phyloP scores from a whole-genome alignment of 2,329 filamentous ascomycete genomes.

The Endoconidiophora laricicola region DNA sequence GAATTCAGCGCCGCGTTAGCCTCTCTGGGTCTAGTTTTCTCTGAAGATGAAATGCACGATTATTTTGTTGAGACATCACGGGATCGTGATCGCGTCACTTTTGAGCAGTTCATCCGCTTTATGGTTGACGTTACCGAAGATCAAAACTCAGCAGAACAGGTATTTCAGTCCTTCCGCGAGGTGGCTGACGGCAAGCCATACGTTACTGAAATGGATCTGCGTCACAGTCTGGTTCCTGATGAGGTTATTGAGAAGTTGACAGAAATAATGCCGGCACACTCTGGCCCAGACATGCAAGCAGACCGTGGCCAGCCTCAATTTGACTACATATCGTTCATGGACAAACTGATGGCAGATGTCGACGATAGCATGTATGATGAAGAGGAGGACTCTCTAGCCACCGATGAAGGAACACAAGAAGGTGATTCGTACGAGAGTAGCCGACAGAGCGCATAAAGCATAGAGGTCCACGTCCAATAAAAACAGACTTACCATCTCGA shows the following conservation, averaged over 20 bases:
- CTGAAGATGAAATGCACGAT: conserved; percentile 95
- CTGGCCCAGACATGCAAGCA: conserved; percentile 68
- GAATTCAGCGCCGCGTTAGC: conserved; percentile 93
- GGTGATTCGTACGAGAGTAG: conserved; percentile 8
- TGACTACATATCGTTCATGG: conserved; percentile 96
- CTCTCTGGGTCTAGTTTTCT: conserved; percentile 88
- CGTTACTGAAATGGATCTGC: conserved; percentile 91
- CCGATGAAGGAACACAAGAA: conserved; percentile 11
- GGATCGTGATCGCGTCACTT: conserved; percentile 66
- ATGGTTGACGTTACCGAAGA: conserved; percentile 99
- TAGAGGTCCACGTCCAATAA: not conserved
- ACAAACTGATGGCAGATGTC: conserved; percentile 49
- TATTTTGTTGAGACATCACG: conserved; percentile 80
- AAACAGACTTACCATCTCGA: not conserved
- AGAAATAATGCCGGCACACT: conserved; percentile 69
- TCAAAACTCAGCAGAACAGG: conserved; percentile 95
- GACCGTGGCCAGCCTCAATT: conserved; percentile 76
- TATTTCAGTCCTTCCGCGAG: conserved; percentile 93
- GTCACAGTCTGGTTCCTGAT: conserved; percentile 88
- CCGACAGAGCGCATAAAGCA: not conserved
- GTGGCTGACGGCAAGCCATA: conserved; percentile 98
- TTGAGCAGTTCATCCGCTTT: conserved; percentile 97
- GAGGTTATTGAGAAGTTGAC: conserved; percentile 90
- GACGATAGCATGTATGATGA: conserved; percentile 12
- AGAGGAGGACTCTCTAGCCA: conserved; percentile 13